Evolutionary conservation across 1,139 yeast genomes (phyloP).

Genomic region (Pichia sp.): DNA sequence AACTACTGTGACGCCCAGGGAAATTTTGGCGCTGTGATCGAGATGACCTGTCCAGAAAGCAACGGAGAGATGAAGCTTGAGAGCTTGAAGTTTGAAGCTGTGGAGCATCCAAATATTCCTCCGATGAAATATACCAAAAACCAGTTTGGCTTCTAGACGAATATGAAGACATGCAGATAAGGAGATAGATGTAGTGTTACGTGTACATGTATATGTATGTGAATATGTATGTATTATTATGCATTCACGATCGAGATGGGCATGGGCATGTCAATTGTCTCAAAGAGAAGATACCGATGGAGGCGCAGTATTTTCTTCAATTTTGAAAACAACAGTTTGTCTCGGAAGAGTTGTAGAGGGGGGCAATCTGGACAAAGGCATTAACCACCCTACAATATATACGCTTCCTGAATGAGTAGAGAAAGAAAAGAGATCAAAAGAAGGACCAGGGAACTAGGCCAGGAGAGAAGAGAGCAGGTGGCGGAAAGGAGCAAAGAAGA

Average conservation of each 20-base stretch:
- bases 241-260: too few species aligned
- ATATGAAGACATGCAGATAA: not conserved
- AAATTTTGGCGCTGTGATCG: constrained; percentile 83
- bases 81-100: constrained; percentile 66
- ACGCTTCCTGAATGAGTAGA: constrained; percentile 33
- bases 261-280: not conserved
- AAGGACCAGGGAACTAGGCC: not conserved
- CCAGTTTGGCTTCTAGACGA: constrained; percentile 27
- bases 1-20: constrained; percentile 93
- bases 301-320: not conserved
- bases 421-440: constrained; percentile 20
- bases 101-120: constrained; percentile 82
- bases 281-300: not conserved
- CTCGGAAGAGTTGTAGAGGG: constrained; percentile 36
- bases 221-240: not conserved
- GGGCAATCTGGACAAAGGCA: constrained; percentile 32
- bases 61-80: constrained; percentile 47
- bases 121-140: constrained; percentile 95
- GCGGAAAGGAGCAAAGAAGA: not conserved
- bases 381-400: constrained; percentile 36
- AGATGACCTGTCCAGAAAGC: constrained; percentile 39
- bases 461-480: not conserved
- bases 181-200: not conserved
- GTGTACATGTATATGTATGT: not conserved
- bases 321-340: constrained; percentile 8